Evolutionary conservation across 768 basidiomycete genomes (phyloP).

Genomic region (Hemileccinum rubropunctum): DNA sequence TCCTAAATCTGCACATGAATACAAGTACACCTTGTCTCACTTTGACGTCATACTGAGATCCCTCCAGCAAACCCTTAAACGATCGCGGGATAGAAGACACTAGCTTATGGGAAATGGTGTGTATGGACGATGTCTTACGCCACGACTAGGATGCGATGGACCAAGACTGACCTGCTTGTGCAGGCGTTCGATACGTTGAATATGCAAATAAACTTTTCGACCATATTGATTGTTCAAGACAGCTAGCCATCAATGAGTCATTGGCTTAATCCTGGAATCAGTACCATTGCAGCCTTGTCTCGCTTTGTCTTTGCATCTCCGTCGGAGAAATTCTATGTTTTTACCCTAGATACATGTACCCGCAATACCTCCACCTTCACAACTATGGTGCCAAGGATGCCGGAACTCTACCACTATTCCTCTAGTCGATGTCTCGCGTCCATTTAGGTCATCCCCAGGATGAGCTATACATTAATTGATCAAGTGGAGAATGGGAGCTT

Average conservation of each 20-base stretch:
- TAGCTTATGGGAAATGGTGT: constrained; percentile 67
- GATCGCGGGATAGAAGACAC: constrained; percentile 90
- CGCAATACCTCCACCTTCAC: neutral
- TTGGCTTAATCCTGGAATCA: constrained; percentile 60
- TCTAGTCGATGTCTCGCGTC: constrained; percentile 73
- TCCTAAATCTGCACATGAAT: constrained; percentile 66
- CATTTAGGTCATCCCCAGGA: constrained; percentile 74
- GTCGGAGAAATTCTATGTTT: constrained; percentile 60
- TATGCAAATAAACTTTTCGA: neutral
- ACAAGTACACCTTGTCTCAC: constrained; percentile 37
- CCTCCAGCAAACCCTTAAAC: constrained; percentile 59
- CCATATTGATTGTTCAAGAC: constrained; percentile 31
- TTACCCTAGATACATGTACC: constrained; percentile 14
- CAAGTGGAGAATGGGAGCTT: constrained; percentile 51
- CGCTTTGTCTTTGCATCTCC: constrained; percentile 48
- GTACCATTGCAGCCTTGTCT: constrained; percentile 52
- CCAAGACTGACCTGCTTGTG: constrained; percentile 14
- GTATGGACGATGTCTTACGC: constrained; percentile 57
- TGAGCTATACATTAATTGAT: constrained; percentile 75
- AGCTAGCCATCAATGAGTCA: constrained; percentile 81
- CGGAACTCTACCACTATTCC: constrained; percentile 71
- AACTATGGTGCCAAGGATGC: constrained; percentile 49
- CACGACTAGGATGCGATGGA: constrained; percentile 3
- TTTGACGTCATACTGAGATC: constrained; percentile 2
- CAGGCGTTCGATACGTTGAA: constrained; percentile 6